A percentile compares a stretch with the other conserved stretches of the same genome.
Conservation (phyloP, 1,284 basidiomycete genomes). For the Sphaerobolus stellatus region DNA sequence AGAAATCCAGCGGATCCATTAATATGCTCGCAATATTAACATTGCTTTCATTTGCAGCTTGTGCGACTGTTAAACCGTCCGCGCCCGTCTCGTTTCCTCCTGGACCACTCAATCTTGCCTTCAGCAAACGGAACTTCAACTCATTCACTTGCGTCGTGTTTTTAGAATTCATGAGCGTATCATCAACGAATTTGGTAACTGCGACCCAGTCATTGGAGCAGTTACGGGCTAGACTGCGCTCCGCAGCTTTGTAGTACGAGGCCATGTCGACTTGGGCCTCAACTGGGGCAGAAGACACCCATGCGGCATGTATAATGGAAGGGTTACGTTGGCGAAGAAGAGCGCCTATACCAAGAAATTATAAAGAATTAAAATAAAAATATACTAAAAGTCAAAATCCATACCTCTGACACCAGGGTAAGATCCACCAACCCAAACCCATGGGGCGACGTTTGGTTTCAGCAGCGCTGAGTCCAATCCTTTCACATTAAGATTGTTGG, state of each 20-base stretch:
- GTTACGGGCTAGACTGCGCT: constrained; percentile 50
- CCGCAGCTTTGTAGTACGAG: constrained; percentile 49
- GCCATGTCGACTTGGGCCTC: constrained; percentile 51
- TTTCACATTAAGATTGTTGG: constrained; percentile 42
- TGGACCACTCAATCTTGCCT: constrained; percentile 42
- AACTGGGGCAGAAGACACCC: constrained; percentile 52
- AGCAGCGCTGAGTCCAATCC: constrained; percentile 26
- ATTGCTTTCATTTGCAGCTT: constrained; percentile 38
- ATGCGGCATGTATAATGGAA: constrained; percentile 44
- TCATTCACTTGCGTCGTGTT: constrained; percentile 34
- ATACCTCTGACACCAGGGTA: constrained; percentile 39
- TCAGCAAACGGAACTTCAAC: constrained; percentile 43
- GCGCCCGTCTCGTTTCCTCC: constrained; percentile 41
- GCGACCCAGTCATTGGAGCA: constrained; percentile 54
- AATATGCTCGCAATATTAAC: constrained; percentile 42
- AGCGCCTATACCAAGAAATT: constrained; percentile 28
- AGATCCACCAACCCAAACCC: constrained; percentile 50
- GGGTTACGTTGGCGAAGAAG: constrained; percentile 47
- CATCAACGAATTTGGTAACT: constrained; percentile 46
- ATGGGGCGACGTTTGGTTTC: constrained; percentile 44
- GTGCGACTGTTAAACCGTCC: constrained; percentile 31
- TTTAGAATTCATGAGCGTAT: constrained; percentile 32
- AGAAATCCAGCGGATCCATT: constrained; percentile 50
- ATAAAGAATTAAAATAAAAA: not conserved
- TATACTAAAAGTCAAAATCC: constrained; percentile 13